Base-by-base conservation (phyloP, 441 rosid genomes). In the Bocquillonia castaneifolia region DNA sequence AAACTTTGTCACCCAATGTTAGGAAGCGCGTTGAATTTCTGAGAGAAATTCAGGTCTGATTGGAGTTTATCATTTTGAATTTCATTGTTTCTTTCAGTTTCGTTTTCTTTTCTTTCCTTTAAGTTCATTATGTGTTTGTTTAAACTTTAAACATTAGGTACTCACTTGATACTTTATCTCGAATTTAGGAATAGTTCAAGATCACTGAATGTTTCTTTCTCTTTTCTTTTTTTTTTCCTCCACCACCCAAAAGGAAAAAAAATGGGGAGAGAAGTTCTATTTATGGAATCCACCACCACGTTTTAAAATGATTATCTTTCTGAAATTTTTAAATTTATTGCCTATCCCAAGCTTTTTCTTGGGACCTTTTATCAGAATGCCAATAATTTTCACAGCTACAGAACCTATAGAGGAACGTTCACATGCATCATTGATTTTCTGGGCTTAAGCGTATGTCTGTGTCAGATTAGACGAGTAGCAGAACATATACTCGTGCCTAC, bases 21-120 rank as follows among this genome's bases (percentile, higher is more conserved):
- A 78, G 78, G 79, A 86, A 85, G 80, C 91, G 94, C 55, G 93
- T 90, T 0, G 92, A 88, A 74, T 79, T 76, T 74, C 88, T 92
- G 14, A 78, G 83, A 66, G 92, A 86, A 76, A 82, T 89, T 62
- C 96, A 89, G 85, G 97, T 65, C 58, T 44, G 74, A 66, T 1
- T 18, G 51, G 56, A 5, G 15, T 23, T 67, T 52, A 50, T 9
- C 18, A 34, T 25, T 36, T n/a, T 60, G n/a, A 26, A 20, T 8
- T 50, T 17, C 20, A 44, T 36, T 17, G 6, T 18, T 50, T 23
- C 5, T 17, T 25, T 36, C 40, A 3, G 4, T 6, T 5, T 42
- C 47, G 12, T 6, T 42, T 42, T 42, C 12, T 12, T 42, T 36
- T 9, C 40, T 36, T 42, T 6, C 6, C 6, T 5, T 42, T 42